Conservation (phyloP, 306 rosid species). For the Castanea sativa region DNA sequence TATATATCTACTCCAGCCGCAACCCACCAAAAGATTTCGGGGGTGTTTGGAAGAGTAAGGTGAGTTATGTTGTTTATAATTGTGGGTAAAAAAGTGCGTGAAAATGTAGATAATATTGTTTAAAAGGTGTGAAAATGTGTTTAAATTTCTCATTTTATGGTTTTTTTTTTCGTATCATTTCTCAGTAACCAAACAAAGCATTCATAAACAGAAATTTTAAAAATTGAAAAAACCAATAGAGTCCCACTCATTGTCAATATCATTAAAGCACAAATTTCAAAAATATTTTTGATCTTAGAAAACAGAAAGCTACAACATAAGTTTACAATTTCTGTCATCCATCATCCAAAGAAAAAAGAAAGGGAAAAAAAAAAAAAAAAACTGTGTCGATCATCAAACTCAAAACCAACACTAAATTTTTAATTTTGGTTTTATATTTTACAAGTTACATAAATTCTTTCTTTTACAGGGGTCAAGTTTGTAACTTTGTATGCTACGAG, state of each 20-base stretch:
- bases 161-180: neutral
- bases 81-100: too few relatives aligned
- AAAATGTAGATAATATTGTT: too few relatives aligned
- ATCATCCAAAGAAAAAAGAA: neutral
- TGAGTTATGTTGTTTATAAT: too few relatives aligned
- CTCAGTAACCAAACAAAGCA: slow-evolving; percentile 17
- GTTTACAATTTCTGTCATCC: slow-evolving; percentile 4
- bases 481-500: neutral
- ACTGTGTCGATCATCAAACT: neutral
- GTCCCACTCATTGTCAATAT: slow-evolving; percentile 25
- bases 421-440: neutral
- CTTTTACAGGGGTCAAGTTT: slow-evolving; percentile 1
- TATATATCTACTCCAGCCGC: slow-evolving; percentile 4
- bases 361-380: neutral
- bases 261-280: slow-evolving; percentile 31
- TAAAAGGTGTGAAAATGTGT: too few relatives aligned
- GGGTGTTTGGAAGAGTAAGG: too few relatives aligned
- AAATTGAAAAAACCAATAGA: slow-evolving; percentile 2
- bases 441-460: neutral
- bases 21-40: too few relatives aligned
- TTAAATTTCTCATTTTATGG: neutral
- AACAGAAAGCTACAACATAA: slow-evolving; percentile 2
- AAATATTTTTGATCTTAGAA: slow-evolving; percentile 5
- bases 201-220: neutral
- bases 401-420: neutral